Base-by-base conservation (phyloP, 2,329 filamentous ascomycete genomes). In the Stachybotrys echinatus region DNA sequence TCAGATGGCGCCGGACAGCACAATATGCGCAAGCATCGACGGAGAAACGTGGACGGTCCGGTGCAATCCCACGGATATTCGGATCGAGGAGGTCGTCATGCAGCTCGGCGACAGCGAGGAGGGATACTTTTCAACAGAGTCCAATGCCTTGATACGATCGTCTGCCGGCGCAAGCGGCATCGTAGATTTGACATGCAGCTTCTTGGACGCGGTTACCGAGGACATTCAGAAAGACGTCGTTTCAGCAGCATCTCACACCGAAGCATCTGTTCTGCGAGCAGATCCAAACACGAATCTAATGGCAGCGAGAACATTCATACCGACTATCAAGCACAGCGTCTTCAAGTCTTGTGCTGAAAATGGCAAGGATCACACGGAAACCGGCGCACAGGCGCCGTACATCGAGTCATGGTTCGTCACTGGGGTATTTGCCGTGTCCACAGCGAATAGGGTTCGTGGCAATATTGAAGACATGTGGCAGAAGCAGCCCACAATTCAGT, bases 1-100 rank as follows among this genome's bases (percentile, higher is more conserved):
- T 3, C 52, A 65, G 39, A 38, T 61, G 3, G 62, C 62, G 2
- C 61, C 59, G 0, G 61, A 65, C 46, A 65, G 50, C 21, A 51
- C 45, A 2, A 50, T 65, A 34, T 34, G 27, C 27, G 27, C 27
- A 34, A 34, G 27, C 27, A 5, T 34, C 27, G 27, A 34, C 27
- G 27, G 27, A 34, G 27, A 34, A 14, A 34, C 27, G 10, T 34
- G 27, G 27, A 14, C 14, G 10, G 27, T 14, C 10, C 27, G 27
- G 14, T 34, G 27, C 27, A 34, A 5, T 2, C 27, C 27, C 14
- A 34, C 27, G 14, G 27, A 34, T 10, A 34, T 34, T 14, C 27
- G 27, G 10, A 34, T 14, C 5, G 27, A 34, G 27, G 27, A n/a
- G n/a, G n/a, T n/a, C n/a, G n/a, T n/a, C n/a, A n/a, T n/a, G n/a